Evolutionary conservation across 2,329 filamentous ascomycete species (phyloP).

Genomic region (Canariomyces notabilis): DNA sequence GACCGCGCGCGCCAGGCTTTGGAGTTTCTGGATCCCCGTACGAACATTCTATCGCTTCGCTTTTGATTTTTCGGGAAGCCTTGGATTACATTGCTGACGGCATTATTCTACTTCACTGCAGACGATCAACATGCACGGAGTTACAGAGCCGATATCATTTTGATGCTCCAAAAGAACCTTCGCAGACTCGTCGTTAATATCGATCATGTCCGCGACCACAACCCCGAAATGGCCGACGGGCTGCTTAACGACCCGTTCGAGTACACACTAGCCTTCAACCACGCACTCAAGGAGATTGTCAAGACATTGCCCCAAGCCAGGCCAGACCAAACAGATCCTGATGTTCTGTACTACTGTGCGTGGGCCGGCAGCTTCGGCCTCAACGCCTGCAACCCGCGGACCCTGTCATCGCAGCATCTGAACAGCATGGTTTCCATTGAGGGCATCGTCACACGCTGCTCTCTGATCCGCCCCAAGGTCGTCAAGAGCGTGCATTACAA

Average conservation of each 20-base stretch:
- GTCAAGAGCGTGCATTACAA: constrained; percentile 97
- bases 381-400: constrained; percentile 90
- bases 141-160: constrained; percentile 84
- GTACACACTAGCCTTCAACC: constrained; percentile 81
- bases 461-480: constrained; percentile 92
- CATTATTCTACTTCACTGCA: constrained; percentile 24
- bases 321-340: constrained; percentile 68
- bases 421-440: constrained; percentile 98
- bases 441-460: constrained; percentile 95
- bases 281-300: constrained; percentile 83
- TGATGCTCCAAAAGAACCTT: constrained; percentile 65
- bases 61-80: constrained; percentile 14
- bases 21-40: constrained; percentile 92
- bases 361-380: constrained; percentile 94
- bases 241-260: constrained; percentile 85
- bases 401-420: constrained; percentile 79
- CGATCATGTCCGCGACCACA: constrained; percentile 88
- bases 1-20: constrained; percentile 82
- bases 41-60: constrained; percentile 31
- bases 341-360: constrained; percentile 92
- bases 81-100: constrained; percentile 1
- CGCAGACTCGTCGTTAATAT: constrained; percentile 67
- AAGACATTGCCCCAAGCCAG: constrained; percentile 71
- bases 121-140: constrained; percentile 56
- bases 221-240: constrained; percentile 69